These are phyloP conservation scores for Cubamyces lactineus DNA, from an alignment of 768 basidiomycete species.

Conservation along the genomic window DNA sequence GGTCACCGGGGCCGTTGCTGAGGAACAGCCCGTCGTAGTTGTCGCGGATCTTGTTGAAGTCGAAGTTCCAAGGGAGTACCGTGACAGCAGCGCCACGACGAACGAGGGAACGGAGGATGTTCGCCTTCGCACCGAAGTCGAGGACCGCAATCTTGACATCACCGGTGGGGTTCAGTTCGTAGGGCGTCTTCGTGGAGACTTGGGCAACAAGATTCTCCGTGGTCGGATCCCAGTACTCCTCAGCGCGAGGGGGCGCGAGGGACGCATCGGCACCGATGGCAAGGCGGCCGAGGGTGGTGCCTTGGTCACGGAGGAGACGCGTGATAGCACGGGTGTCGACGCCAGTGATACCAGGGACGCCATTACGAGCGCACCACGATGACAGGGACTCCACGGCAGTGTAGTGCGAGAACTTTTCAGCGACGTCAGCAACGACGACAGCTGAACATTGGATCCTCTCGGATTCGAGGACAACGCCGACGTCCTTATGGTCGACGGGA, in stretches of 20 bases:
- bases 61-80: constrained; percentile 96
- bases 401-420: constrained; percentile 94
- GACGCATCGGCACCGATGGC: constrained; percentile 77
- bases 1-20: constrained; percentile 96
- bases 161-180: constrained; percentile 83
- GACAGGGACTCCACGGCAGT: constrained; percentile 90
- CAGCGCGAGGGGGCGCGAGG: constrained; percentile 55
- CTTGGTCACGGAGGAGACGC: constrained; percentile 89
- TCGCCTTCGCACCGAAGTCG: constrained; percentile 97
- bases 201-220: constrained; percentile 92
- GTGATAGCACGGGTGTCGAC: constrained; percentile 99
- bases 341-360: constrained; percentile 92
- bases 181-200: constrained; percentile 83
- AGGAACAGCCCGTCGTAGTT: constrained; percentile 94
- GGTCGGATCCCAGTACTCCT: constrained; percentile 94
- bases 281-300: constrained; percentile 92
- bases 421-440: constrained; percentile 92
- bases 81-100: constrained; percentile 91
- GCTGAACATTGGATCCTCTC: constrained; percentile 88
- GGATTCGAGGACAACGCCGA: constrained; percentile 90
- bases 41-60: constrained; percentile 91
- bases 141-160: constrained; percentile 93
- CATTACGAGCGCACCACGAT: constrained; percentile 89
- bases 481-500: constrained; percentile 71
- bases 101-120: constrained; percentile 92